Evolutionary conservation across 805 yeast species (phyloP).

Genomic region (Yarrowia keelungensis): DNA sequence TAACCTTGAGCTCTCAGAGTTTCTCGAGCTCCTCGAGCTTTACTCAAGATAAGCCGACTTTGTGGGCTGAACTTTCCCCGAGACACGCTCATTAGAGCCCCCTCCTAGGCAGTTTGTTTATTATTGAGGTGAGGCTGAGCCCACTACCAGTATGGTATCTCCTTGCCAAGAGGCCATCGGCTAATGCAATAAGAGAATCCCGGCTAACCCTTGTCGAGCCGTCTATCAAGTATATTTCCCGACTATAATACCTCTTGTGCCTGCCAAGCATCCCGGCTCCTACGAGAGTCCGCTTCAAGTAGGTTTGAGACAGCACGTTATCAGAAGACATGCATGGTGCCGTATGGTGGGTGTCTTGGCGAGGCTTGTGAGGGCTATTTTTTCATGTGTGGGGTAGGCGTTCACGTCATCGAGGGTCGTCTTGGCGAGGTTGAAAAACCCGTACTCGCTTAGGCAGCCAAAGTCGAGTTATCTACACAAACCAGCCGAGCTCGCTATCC

Average conservation of each 20-base stretch:
- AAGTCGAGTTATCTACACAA: constrained; percentile 2
- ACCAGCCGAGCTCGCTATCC: background rate
- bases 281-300: background rate
- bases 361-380: background rate
- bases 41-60: background rate
- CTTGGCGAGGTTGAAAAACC: background rate
- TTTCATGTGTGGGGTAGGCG: background rate
- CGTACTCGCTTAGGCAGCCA: background rate
- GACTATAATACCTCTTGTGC: constrained; percentile 12
- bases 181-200: background rate
- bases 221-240: background rate
- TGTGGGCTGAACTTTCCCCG: background rate
- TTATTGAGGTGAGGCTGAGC: no score
- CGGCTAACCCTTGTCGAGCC: constrained; percentile 10
- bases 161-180: background rate
- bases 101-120: background rate
- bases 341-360: constrained; percentile 28
- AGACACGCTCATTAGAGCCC: background rate
- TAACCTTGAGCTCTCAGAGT: background rate
- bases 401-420: background rate
- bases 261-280: constrained; percentile 1
- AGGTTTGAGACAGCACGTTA: constrained; percentile 26
- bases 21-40: no score
- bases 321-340: constrained; percentile 36
- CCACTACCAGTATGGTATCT: no score